Percentiles rank a stretch among this genome's conserved stretches.
Conservation (phyloP, 805 yeast genomes). For the Yamadazyma ubonensis region DNA sequence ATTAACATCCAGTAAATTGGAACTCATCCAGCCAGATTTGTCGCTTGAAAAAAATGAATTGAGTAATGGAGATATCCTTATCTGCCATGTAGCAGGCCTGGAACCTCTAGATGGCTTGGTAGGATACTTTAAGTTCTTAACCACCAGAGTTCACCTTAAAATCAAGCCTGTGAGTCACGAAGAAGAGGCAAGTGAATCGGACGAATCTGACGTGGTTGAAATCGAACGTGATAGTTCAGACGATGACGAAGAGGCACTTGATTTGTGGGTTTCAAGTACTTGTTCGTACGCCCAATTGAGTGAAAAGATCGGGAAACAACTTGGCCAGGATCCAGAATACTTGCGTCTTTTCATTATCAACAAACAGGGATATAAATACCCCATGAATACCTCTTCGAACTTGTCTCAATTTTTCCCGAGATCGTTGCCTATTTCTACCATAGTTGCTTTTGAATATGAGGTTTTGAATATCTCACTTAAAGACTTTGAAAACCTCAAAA, state of each 20-base stretch:
- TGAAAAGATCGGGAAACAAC: slow-evolving; percentile 51
- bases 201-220: slow-evolving; percentile 43
- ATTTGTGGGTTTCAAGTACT: slow-evolving; percentile 67
- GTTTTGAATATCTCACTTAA: slow-evolving; percentile 67
- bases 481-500: slow-evolving; percentile 74
- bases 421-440: slow-evolving; percentile 44
- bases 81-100: slow-evolving; percentile 24
- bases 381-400: slow-evolving; percentile 35
- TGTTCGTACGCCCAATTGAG: slow-evolving; percentile 62
- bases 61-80: slow-evolving; percentile 66
- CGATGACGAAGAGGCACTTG: slow-evolving; percentile 32
- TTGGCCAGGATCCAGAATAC: slow-evolving; percentile 56
- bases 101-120: slow-evolving; percentile 16
- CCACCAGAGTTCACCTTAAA: slow-evolving; percentile 59
- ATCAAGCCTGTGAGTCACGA: slow-evolving; percentile 24
- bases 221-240: slow-evolving; percentile 18
- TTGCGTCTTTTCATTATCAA: slow-evolving; percentile 65
- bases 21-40: slow-evolving; percentile 35
- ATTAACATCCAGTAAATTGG: slow-evolving; percentile 52
- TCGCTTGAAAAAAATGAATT: slow-evolving; percentile 59
- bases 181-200: slow-evolving; percentile 36
- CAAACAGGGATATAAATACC: slow-evolving; percentile 56
- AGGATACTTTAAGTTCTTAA: slow-evolving; percentile 54
- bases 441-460: slow-evolving; percentile 64
- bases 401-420: slow-evolving; percentile 44